Percentiles rank a stretch among this genome's conserved stretches.
These are phyloP conservation scores for Aurinia saxatilis DNA, from an alignment of 345 rosid genomes.

Conservation along the genomic window DNA sequence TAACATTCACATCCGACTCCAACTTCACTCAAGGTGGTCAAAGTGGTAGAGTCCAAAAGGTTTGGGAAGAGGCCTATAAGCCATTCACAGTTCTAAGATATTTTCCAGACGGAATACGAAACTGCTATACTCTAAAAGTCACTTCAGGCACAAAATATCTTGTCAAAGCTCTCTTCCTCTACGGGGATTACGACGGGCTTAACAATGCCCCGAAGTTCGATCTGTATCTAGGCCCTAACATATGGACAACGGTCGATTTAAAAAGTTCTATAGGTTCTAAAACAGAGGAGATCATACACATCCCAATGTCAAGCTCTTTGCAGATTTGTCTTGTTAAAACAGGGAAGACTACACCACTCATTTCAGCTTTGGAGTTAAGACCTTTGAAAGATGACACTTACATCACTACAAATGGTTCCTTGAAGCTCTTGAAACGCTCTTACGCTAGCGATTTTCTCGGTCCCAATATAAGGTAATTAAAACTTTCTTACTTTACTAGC, in stretches of 20 bases:
- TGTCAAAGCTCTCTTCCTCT: slow-evolving; percentile 31
- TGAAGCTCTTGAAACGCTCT: slow-evolving; percentile 2
- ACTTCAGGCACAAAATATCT: slow-evolving; percentile 21
- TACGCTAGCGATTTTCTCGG: slow-evolving; percentile 14
- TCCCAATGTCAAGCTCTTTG: slow-evolving; percentile 15
- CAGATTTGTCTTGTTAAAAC: slow-evolving; percentile 44
- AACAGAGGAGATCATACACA: slow-evolving; percentile 36
- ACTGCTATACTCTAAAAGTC: slow-evolving; percentile 31
- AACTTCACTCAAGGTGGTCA: slow-evolving; percentile 30
- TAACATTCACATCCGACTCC: slow-evolving; percentile 27
- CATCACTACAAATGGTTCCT: slow-evolving; percentile 11
- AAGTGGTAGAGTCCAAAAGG: slow-evolving; percentile 7
- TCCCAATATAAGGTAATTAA: neutral
- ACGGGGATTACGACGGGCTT: slow-evolving; percentile 40
- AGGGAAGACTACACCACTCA: slow-evolving; percentile 36
- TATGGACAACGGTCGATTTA: slow-evolving; percentile 28
- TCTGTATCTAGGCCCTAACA: slow-evolving; percentile 34
- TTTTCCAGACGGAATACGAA: slow-evolving; percentile 36
- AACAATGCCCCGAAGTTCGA: slow-evolving; percentile 27
- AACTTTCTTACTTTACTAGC: neutral
- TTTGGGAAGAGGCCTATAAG: neutral
- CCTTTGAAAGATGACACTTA: slow-evolving; percentile 17
- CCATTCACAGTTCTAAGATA: slow-evolving; percentile 23
- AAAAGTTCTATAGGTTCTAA: neutral
- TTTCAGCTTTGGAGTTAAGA: slow-evolving; percentile 44